Base-by-base conservation (phyloP, 495 filamentous ascomycete species). In the Xylaria curta region DNA sequence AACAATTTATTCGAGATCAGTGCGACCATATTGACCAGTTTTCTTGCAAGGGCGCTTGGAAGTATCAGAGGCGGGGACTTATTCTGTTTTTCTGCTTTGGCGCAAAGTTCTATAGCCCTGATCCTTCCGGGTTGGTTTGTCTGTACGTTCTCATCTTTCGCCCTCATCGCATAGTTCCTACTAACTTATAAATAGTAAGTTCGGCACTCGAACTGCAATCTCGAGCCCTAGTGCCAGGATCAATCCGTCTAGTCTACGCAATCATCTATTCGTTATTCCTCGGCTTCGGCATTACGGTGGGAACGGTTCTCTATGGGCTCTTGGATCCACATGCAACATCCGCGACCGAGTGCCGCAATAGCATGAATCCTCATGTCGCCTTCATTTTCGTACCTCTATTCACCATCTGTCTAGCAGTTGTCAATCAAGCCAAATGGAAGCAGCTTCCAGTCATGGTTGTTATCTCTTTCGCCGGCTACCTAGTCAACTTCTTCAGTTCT, bases 271-370 rank as follows among this genome's bases (percentile, higher is more conserved):
- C 95, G 0, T 85, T 98, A 2, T 97, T 98, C 81, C 90, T 98
- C 9, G 95, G 95, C n/a, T 98, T 95, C 75, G 96, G 95, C 8
- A 97, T 98, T 75, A 98, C 96, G 6, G 93, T 98, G 46, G 95
- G 95, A 33, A 95, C 95, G 0, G 92, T 92, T 2, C 85, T 98
- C 9, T 97, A 97, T 75, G 96, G 95, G 24, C 84, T 94, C 26
- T 85, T 97, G 67, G 93, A 97, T 80, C 49, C 83, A 3, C 83
- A 92, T 38, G 95, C 95, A 17, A 90, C 92, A 2, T 91, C 90
- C 19, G 88, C 83, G 1, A 93, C 94, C 10, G 90, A 85, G 26
- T 97, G 95, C 81, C 83, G 81, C 3, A 86, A 91, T 21, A 88
- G 90, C 5, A 87, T 91, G 31, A 78, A 85, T 4, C 86, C 86